A percentile compares a stretch with the other conserved stretches of the same genome.
These are phyloP conservation scores for Vanrija sp. DNA, from an alignment of 1,284 basidiomycete genomes.

Conservation along the genomic window DNA sequence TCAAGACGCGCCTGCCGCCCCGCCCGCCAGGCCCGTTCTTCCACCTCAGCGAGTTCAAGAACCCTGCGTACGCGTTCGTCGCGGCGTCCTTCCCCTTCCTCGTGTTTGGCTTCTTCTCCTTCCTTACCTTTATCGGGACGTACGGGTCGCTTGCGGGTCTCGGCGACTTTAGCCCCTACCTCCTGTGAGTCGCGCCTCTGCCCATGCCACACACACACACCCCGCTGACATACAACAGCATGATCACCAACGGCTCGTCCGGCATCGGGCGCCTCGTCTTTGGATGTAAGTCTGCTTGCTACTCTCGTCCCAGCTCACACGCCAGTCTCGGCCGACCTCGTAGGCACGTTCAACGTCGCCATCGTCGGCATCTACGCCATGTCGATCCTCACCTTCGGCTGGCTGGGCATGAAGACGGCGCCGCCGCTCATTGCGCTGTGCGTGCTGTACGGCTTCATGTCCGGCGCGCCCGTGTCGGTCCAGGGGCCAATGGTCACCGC, in stretches of 20 bases:
- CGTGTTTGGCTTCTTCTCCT: conserved; percentile 33
- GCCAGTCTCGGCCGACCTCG: conserved; percentile 21
- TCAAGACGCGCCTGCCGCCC: conserved; percentile 35
- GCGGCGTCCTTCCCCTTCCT: conserved; percentile 25
- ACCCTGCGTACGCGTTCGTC: conserved; percentile 28
- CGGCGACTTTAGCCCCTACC: conserved; percentile 32
- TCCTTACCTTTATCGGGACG: conserved; percentile 37
- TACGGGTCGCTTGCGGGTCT: conserved; percentile 30
- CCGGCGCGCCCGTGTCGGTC: conserved; percentile 33
- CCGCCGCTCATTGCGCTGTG: conserved; percentile 26
- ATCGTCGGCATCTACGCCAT: conserved; percentile 22
- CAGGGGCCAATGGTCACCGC: conserved; percentile 34
- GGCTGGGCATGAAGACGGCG: conserved; percentile 28
- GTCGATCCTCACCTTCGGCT: conserved; percentile 30
- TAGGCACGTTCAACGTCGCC: conserved; percentile 36
- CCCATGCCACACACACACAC: background rate
- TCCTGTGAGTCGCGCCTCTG: conserved; percentile 23
- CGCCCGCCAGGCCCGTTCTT: conserved; percentile 34
- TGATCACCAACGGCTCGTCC: conserved; percentile 34
- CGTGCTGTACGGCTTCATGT: conserved; percentile 32
- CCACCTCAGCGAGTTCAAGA: conserved; percentile 29
- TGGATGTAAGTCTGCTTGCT: conserved; percentile 11
- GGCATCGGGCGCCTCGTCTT: conserved; percentile 27
- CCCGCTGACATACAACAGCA: conserved; percentile 11
- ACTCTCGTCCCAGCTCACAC: background rate